Evolutionary conservation across 2,329 filamentous ascomycete genomes (phyloP), one percentile per base, ranked within the genome.

Genomic region (Cryphonectria carpinicola): DNA sequence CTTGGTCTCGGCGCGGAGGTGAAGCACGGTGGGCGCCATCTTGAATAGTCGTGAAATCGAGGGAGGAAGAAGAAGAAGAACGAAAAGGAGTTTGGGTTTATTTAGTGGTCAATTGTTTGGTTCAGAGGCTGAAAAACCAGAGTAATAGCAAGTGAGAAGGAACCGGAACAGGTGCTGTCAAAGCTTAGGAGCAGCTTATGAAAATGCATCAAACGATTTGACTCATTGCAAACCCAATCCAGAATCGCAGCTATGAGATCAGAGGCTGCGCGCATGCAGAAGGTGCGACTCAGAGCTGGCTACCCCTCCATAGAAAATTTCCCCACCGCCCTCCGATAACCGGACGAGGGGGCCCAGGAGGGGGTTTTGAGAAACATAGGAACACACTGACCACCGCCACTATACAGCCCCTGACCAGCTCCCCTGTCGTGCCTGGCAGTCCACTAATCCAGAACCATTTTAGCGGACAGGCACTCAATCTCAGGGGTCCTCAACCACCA

Each of bases 1-100:
- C 85, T 89, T 89, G 76, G 85, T 86, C 80, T 89, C 87, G 72
- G 87, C 85, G 72, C 87, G 85, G 72, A 89, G 82, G 78, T 86
- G 88, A 75, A 88, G 81, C 71, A 80, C 74, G 65, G 80, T 81
- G 70, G 80, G 77, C 68, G 80, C 77, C 77, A 73, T 78, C 74
- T 71, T 76, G 74, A 71, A 28, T 63, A 43, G 32, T 54, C 32
- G 49, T 52, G 25, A 13, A 28, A 28, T 46, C 25, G 56, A 37
- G 25, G 64, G 22, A 43, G 28, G 3, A 39, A 11, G 3, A 11
- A 39, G 37, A 39, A 39, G 37, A 11, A 11, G 37, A 32, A 39
- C 39, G 56, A 32, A 7, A 41, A 28, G 5, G 41, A 14, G 11
- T 25, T 2, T 63, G 37, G n/a, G 32, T 28, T n/a, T 35, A 2